Conservation (phyloP, 2,329 filamentous ascomycete genomes). For the Xylaria sp. region DNA sequence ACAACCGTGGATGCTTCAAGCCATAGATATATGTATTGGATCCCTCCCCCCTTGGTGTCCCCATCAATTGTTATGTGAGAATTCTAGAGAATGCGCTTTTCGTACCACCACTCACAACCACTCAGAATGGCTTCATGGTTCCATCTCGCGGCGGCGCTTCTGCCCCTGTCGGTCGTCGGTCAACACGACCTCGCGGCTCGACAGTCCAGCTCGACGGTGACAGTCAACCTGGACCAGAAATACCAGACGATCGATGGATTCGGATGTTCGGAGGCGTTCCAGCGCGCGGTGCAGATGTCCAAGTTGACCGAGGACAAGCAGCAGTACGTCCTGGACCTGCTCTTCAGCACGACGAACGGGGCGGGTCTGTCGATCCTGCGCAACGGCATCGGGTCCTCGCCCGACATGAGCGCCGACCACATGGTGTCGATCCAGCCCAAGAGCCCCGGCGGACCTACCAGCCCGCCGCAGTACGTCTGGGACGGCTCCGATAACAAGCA, state of each 20-base stretch:
- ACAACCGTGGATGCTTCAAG: neutral
- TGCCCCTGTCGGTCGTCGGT: slow-evolving; percentile 19
- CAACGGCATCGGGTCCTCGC: slow-evolving; percentile 58
- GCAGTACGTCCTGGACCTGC: slow-evolving; percentile 55
- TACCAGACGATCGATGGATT: slow-evolving; percentile 58
- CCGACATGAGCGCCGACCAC: slow-evolving; percentile 38
- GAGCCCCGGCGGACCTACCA: slow-evolving; percentile 55
- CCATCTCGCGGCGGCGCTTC: slow-evolving; percentile 28
- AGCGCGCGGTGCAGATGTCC: slow-evolving; percentile 54
- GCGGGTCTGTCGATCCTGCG: slow-evolving; percentile 62
- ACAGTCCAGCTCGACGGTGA: slow-evolving; percentile 41
- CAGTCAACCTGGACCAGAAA: slow-evolving; percentile 44
- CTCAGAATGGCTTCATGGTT: slow-evolving; percentile 23
- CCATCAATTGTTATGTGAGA: neutral
- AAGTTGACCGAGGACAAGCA: slow-evolving; percentile 47
- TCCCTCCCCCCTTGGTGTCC: too few relatives aligned
- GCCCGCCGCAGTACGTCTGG: slow-evolving; percentile 56
- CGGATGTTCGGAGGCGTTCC: slow-evolving; percentile 61
- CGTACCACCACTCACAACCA: neutral
- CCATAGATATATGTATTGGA: slow-evolving; percentile 8
- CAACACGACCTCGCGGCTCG: slow-evolving; percentile 10
- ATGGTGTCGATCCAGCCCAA: slow-evolving; percentile 55
- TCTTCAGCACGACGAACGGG: slow-evolving; percentile 58
- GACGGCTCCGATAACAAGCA: slow-evolving; percentile 60
- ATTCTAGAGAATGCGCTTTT: neutral